phyloP scores from a whole-genome alignment of 768 basidiomycete genomes.

The Lanmaoa pseudosensibilis region DNA sequence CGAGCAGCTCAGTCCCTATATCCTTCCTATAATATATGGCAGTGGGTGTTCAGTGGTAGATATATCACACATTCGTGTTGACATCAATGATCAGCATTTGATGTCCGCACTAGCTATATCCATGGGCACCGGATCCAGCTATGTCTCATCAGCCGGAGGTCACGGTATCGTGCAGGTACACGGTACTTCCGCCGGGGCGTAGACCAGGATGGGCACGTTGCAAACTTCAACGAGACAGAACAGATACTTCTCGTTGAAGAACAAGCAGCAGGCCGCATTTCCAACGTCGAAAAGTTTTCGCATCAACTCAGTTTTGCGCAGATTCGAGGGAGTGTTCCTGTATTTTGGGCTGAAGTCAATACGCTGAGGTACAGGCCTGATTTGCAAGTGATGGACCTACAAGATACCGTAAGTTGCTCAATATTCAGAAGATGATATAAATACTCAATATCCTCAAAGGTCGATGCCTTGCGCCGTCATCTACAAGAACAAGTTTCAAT shows the following conservation, averaged over 20 bases:
- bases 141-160: slow-evolving; percentile 89
- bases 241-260: slow-evolving; percentile 83
- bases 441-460: slow-evolving; percentile 41
- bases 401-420: slow-evolving; percentile 67
- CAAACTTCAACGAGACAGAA: slow-evolving; percentile 98
- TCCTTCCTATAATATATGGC: slow-evolving; percentile 92
- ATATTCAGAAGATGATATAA: background rate
- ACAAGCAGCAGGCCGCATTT: slow-evolving; percentile 42
- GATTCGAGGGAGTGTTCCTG: slow-evolving; percentile 87
- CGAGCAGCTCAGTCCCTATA: slow-evolving; percentile 76
- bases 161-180: slow-evolving; percentile 92
- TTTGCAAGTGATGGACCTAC: slow-evolving; percentile 91
- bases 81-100: slow-evolving; percentile 63
- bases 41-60: slow-evolving; percentile 57
- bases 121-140: slow-evolving; percentile 80
- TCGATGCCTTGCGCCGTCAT: slow-evolving; percentile 70
- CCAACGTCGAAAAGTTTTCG: slow-evolving; percentile 47
- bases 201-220: slow-evolving; percentile 84
- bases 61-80: background rate
- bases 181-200: slow-evolving; percentile 96
- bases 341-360: slow-evolving; percentile 97
- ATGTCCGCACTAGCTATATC: slow-evolving; percentile 71
- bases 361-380: slow-evolving; percentile 96
- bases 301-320: slow-evolving; percentile 86
- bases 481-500: slow-evolving; percentile 65